Conservation (phyloP, 192 early-diverging fungal species). For the Coemansia sp. region DNA sequence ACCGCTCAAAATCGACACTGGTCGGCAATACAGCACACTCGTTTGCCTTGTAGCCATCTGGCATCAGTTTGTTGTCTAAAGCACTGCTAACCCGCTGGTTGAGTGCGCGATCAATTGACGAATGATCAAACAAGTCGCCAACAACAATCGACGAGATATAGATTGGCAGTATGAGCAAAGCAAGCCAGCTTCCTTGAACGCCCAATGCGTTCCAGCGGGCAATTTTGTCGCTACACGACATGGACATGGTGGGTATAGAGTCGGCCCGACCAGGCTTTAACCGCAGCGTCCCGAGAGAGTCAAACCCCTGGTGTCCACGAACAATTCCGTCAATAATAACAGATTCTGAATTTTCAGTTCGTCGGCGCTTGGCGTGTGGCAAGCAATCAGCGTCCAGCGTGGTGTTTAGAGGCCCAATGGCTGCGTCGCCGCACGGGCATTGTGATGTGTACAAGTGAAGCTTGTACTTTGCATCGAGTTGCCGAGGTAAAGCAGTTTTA, state of each 20-base stretch:
- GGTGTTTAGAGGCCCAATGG: constrained; percentile 11
- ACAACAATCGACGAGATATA: constrained; percentile 66
- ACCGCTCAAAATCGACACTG: constrained; percentile 26
- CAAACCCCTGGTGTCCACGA: constrained; percentile 22
- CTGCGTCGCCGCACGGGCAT: constrained; percentile 45
- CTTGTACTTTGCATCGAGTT: too few species aligned
- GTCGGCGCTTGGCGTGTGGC: constrained; percentile 16
- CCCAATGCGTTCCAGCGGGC: constrained; percentile 85
- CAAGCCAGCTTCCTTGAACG: constrained; percentile 68
- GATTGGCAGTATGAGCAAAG: constrained; percentile 64
- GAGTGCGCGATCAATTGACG: constrained; percentile 66
- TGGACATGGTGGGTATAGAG: constrained; percentile 45
- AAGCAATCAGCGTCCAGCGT: not conserved
- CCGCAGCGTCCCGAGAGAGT: constrained; percentile 10
- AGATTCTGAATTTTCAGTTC: not conserved
- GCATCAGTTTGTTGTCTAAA: constrained; percentile 21
- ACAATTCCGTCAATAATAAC: not conserved
- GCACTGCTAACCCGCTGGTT: constrained; percentile 42
- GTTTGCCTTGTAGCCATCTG: not conserved
- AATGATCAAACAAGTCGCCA: constrained; percentile 66
- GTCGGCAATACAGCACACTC: constrained; percentile 8
- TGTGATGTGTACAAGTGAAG: constrained; percentile 46
- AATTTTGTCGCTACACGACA: constrained; percentile 83
- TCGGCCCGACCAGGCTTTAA: constrained; percentile 52
- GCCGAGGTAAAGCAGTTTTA: too few species aligned